Percentiles rank a stretch among this genome's conserved stretches.
Evolutionary conservation across 2,329 filamentous ascomycete genomes (phyloP).

Genomic region (Calonectria montana): DNA sequence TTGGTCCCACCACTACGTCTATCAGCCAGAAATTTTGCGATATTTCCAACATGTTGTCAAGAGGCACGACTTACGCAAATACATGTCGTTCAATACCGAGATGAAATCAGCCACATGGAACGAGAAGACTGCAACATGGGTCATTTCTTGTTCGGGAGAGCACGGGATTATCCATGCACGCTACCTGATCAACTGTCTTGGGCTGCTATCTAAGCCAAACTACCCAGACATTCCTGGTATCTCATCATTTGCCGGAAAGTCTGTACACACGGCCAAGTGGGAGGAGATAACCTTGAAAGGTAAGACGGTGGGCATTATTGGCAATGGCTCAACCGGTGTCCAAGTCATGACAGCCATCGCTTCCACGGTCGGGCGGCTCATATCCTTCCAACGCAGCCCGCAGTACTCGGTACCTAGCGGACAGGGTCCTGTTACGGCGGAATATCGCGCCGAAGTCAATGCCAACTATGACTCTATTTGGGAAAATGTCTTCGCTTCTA

Average conservation of each 20-base stretch:
- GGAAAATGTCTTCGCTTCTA: constrained; percentile 34
- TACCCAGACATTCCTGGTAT: too few relatives aligned
- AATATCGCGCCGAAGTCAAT: constrained; percentile 29
- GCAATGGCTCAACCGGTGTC: constrained; percentile 24
- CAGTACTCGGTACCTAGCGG: constrained; percentile 28
- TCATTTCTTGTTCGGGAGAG: constrained; percentile 36
- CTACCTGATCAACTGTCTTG: too few relatives aligned
- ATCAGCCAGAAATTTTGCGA: constrained; percentile 24
- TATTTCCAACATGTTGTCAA: constrained; percentile 23
- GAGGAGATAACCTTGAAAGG: not conserved
- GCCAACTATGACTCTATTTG: constrained; percentile 45
- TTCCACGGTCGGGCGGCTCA: constrained; percentile 11
- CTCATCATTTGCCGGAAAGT: too few relatives aligned
- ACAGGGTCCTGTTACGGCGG: constrained; percentile 4
- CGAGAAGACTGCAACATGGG: constrained; percentile 43
- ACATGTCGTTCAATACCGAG: constrained; percentile 54
- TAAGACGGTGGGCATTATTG: constrained; percentile 22
- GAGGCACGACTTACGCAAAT: constrained; percentile 39
- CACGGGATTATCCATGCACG: too few relatives aligned
- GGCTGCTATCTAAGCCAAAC: too few relatives aligned
- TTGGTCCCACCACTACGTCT: constrained; percentile 20
- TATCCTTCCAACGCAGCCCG: constrained; percentile 33
- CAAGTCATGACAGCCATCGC: constrained; percentile 25
- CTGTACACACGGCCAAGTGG: constrained; percentile 31
- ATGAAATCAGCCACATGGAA: constrained; percentile 48